phyloP scores from a whole-genome alignment of 2,329 filamentous ascomycete species.

The Colletotrichum sp. region DNA sequence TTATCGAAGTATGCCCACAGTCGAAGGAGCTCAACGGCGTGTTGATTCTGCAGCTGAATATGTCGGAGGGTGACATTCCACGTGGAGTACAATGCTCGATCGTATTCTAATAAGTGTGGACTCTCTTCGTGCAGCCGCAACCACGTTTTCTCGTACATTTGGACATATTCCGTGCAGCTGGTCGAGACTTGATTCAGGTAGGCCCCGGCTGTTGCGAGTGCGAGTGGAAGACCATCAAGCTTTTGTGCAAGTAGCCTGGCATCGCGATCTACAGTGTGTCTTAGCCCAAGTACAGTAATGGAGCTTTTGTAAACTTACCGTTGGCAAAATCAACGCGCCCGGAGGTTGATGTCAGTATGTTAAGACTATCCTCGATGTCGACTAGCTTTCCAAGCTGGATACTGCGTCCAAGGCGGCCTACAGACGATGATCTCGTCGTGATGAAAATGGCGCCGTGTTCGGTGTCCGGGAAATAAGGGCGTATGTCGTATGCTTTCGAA shows the following conservation, averaged over 20 bases:
- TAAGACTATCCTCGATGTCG: conserved; percentile 30
- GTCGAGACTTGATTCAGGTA: conserved; percentile 43
- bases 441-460: conserved; percentile 43
- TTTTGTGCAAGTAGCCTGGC: conserved; percentile 31
- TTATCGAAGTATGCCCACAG: conserved; percentile 48
- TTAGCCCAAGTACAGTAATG: background rate
- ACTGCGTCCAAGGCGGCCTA: conserved; percentile 31
- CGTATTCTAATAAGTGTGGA: conserved; percentile 32
- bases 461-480: conserved; percentile 30
- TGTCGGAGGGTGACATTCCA: conserved; percentile 43
- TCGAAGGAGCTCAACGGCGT: conserved; percentile 37
- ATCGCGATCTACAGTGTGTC: conserved; percentile 29
- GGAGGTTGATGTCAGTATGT: conserved; percentile 34
- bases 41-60: conserved; percentile 33
- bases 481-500: conserved; percentile 33
- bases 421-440: conserved; percentile 39
- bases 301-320: conserved; percentile 25
- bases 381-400: conserved; percentile 38
- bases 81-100: conserved; percentile 37
- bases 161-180: conserved; percentile 42
- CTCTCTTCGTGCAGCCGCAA: conserved; percentile 31
- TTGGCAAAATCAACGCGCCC: conserved; percentile 23
- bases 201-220: conserved; percentile 48
- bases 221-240: conserved; percentile 50
- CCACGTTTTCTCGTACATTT: conserved; percentile 43